Evolutionary conservation across 306 rosid species (phyloP), one percentile per base, ranked within the genome.

Genomic region (Rubus idaeus): DNA sequence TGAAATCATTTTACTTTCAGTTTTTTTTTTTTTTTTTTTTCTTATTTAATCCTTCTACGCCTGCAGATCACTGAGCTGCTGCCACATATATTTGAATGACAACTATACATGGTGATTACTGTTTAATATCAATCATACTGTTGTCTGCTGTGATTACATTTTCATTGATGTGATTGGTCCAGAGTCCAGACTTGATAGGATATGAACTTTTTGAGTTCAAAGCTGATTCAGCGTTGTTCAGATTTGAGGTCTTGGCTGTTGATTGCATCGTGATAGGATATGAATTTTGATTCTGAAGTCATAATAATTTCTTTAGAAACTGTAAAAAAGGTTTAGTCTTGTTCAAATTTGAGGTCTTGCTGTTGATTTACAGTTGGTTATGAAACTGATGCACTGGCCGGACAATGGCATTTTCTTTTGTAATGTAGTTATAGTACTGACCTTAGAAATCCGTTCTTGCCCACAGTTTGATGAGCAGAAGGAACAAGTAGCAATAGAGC

Each of bases 401-500:
- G 53, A 45, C 17, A 3, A 14, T 12, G 18, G 20, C 21, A 12
- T 11, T 30, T 50, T 46, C 8, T 26, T 78, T n/a, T 18, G 11
- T 12, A 56, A 13, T 39, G 42, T 20, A 13, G 3, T 62, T 70
- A 8, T 12, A n/a, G 39, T 23, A 35, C 23, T 78, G 42, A 60
- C 37, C 21, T 30, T 17, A 20, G 42, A 50, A n/a, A 26, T 9
- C 71, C 39, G 39, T 40, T 66, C 35, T 80, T 76, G 86, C 68
- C 46, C 51, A 58, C 83, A 94, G 98, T 92, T 92, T 79, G 98
- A 95, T 79, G 98, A 95, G 88, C 98, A 87, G 82, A 92, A 89
- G 86, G 97, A 92, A 37, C 96, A 89, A 86, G 97, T 90, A 56
- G 85, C 97, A 26, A 71, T 92, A 68, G 98, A 95, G 81, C 96